phyloP scores from a whole-genome alignment of 805 yeast species.

The Groenewaldozyma tartarivorans region DNA sequence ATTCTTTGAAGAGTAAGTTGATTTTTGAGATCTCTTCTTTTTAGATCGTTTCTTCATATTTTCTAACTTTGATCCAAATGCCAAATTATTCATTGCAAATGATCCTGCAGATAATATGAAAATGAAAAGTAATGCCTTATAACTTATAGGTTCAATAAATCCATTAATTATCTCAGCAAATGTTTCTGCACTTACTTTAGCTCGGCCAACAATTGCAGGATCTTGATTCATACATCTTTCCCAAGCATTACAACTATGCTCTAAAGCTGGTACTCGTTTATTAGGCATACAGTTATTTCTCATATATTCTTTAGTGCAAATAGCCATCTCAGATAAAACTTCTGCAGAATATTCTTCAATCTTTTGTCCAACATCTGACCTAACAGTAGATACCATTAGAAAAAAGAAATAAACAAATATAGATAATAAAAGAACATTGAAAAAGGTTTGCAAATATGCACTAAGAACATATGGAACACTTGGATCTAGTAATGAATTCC shows the following conservation, averaged over 20 bases:
- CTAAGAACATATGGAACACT: conserved; percentile 45
- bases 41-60: too few relatives aligned
- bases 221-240: conserved; percentile 75
- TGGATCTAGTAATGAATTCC: conserved; percentile 15
- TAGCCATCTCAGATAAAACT: conserved; percentile 52
- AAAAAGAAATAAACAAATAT: conserved; percentile 43
- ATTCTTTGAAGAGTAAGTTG: background rate
- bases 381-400: conserved; percentile 45
- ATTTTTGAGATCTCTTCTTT: too few relatives aligned
- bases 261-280: conserved; percentile 68
- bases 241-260: conserved; percentile 61
- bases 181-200: conserved; percentile 69
- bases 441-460: conserved; percentile 52
- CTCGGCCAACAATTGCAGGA: conserved; percentile 56
- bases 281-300: conserved; percentile 59
- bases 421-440: conserved; percentile 45
- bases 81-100: conserved; percentile 23
- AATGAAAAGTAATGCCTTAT: conserved; percentile 47
- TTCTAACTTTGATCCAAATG: conserved; percentile 12
- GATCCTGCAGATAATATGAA: conserved; percentile 22
- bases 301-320: conserved; percentile 59
- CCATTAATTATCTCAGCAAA: conserved; percentile 76
- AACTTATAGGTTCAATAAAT: conserved; percentile 58
- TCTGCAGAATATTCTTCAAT: conserved; percentile 54
- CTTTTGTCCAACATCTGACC: conserved; percentile 61